A percentile compares a stretch with the other conserved stretches of the same genome.
Evolutionary conservation across 306 rosid species (phyloP).

Genomic region (Inga oerstediana): DNA sequence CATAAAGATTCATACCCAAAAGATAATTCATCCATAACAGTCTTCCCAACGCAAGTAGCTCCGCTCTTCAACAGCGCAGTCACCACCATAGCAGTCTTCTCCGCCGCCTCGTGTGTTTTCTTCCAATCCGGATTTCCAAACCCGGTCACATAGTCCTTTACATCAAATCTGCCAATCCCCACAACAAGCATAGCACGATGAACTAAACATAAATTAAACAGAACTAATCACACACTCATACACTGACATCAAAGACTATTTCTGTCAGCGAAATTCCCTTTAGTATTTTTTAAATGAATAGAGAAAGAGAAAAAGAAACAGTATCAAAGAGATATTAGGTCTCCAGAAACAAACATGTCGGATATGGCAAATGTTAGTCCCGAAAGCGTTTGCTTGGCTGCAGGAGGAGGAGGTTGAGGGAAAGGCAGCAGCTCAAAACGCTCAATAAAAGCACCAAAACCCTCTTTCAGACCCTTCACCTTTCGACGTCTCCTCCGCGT

Average conservation of each 20-base stretch:
- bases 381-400: slow-evolving; percentile 50
- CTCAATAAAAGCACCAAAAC: slow-evolving; percentile 61
- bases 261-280: background rate
- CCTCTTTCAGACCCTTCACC: slow-evolving; percentile 22
- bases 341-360: slow-evolving; percentile 56
- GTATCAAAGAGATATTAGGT: background rate
- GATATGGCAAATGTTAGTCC: slow-evolving; percentile 58
- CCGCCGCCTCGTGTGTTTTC: slow-evolving; percentile 59
- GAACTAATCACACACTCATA: background rate
- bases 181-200: slow-evolving; percentile 6
- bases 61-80: slow-evolving; percentile 60
- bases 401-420: slow-evolving; percentile 54
- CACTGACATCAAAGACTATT: background rate
- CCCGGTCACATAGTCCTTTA: slow-evolving; percentile 70
- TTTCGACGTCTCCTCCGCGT: slow-evolving; percentile 43
- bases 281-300: background rate
- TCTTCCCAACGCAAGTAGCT: slow-evolving; percentile 72
- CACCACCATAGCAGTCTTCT: slow-evolving; percentile 60
- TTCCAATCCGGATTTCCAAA: slow-evolving; percentile 78
- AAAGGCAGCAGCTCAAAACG: slow-evolving; percentile 62
- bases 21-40: slow-evolving; percentile 71
- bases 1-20: slow-evolving; percentile 57
- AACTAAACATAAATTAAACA: background rate
- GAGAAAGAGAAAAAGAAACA: background rate
- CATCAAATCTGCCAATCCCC: slow-evolving; percentile 55